A percentile compares a stretch with the other conserved stretches of the same genome.
Conservation (phyloP, 1,284 basidiomycete genomes). For the Marasmius tenuissimus region DNA sequence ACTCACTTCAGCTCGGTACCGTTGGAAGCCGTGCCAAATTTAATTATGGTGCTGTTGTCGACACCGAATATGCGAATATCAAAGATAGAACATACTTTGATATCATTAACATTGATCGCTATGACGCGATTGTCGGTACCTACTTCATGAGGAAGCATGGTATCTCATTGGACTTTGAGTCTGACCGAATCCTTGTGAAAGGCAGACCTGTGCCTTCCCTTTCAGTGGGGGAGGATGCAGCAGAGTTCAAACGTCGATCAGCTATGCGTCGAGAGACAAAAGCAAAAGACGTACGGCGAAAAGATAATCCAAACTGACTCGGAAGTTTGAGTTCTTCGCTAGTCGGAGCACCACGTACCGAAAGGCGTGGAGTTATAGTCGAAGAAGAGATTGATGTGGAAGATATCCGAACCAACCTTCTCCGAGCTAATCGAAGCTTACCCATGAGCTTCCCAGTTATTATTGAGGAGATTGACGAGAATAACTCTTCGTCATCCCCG, state of each 20-base stretch:
- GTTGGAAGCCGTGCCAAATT: conserved; percentile 15
- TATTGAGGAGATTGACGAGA: background rate
- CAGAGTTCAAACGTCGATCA: background rate
- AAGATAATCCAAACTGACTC: background rate
- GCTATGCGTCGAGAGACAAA: conserved; percentile 5
- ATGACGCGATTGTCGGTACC: conserved; percentile 30
- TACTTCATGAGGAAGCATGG: conserved; percentile 24
- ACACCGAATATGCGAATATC: conserved; percentile 19
- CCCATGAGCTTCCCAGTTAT: conserved; percentile 1
- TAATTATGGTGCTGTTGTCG: conserved; percentile 6
- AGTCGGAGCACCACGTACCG: background rate
- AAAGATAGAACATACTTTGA: conserved; percentile 22
- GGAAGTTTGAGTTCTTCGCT: too few species aligned
- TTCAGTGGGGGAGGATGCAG: conserved; percentile 13
- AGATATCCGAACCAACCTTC: background rate
- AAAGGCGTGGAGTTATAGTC: background rate
- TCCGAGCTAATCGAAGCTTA: background rate
- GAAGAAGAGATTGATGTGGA: background rate
- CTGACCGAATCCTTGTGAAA: conserved; percentile 11
- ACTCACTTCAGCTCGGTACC: conserved; percentile 15
- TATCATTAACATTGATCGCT: conserved; percentile 29
- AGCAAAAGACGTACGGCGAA: background rate
- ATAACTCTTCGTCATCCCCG: background rate
- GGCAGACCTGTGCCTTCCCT: conserved; percentile 8
- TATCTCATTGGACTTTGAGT: conserved; percentile 26